Evolutionary conservation across 805 yeast species (phyloP).

Genomic region (Komagataella mondaviorum): DNA sequence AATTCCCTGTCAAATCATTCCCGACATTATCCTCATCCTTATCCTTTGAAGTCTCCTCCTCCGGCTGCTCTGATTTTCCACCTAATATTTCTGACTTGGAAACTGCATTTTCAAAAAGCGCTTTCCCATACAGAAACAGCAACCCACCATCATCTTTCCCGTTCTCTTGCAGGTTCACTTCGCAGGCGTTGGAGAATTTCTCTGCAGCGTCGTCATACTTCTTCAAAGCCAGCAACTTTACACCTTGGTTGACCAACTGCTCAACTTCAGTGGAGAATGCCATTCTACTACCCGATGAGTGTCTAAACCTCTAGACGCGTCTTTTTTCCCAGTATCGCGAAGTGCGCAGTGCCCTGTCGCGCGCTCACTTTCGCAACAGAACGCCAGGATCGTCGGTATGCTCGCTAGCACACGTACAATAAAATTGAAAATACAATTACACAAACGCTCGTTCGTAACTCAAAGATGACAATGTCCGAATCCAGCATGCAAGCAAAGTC

Average conservation of each 20-base stretch:
- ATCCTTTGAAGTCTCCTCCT: conserved; percentile 7
- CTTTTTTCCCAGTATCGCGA: neutral
- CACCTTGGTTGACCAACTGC: conserved; percentile 43
- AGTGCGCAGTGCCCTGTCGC: neutral
- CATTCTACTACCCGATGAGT: conserved; percentile 1
- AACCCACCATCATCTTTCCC: conserved; percentile 66
- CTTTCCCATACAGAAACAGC: conserved; percentile 63
- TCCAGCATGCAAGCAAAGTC: neutral
- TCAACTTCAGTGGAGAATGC: conserved; percentile 27
- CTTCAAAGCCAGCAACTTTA: conserved; percentile 48
- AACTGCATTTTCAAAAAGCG: conserved; percentile 68
- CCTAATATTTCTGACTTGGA: conserved; percentile 68
- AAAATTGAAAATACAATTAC: neutral
- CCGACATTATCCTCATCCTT: conserved; percentile 9
- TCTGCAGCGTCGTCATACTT: conserved; percentile 59
- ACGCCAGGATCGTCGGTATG: neutral
- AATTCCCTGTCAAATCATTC: conserved; percentile 9
- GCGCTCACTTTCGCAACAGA: neutral
- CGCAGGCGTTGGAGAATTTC: conserved; percentile 64
- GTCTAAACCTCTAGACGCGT: neutral
- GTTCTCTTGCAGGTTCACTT: conserved; percentile 28
- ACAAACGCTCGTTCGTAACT: neutral
- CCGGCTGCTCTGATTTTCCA: conserved; percentile 19
- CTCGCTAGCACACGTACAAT: neutral
- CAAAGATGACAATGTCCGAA: neutral